Conservation (phyloP, 345 rosid genomes). For the Clausena lansium region DNA sequence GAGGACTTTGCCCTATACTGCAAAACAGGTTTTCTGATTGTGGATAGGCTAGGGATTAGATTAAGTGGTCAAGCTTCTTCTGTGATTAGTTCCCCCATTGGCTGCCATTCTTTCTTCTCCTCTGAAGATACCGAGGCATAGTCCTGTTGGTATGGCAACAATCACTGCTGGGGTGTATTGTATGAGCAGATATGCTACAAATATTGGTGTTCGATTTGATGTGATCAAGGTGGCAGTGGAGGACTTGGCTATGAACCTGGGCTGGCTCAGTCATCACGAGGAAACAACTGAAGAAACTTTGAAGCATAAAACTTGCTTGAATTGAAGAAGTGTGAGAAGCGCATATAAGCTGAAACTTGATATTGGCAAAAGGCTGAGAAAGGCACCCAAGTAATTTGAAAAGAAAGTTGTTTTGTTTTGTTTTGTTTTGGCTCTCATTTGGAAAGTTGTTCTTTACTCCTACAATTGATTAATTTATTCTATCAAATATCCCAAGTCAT, state of each 20-base stretch:
- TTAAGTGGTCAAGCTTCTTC: constrained; percentile 95
- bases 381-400: not conserved
- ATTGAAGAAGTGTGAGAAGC: not conserved
- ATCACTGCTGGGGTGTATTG: constrained; percentile 92
- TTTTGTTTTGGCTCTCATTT: no score
- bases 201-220: constrained; percentile 77
- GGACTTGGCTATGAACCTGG: constrained; percentile 62
- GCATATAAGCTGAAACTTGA: not conserved
- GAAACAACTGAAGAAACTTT: constrained; percentile 34
- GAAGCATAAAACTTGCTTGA: not conserved
- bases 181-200: constrained; percentile 89
- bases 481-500: no score
- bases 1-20: constrained; percentile 94
- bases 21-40: constrained; percentile 77
- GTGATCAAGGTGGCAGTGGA: constrained; percentile 88
- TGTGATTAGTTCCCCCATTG: constrained; percentile 70
- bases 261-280: constrained; percentile 36
- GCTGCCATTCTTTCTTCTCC: constrained; percentile 90
- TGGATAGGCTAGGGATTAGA: constrained; percentile 73
- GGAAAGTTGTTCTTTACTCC: no score
- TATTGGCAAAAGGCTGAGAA: not conserved
- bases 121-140: constrained; percentile 73
- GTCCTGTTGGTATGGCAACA: constrained; percentile 85
- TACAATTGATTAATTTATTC: no score
- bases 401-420: no score